phyloP scores from a whole-genome alignment of 2,329 filamentous ascomycete species.

The Epichloe aotearoae region DNA sequence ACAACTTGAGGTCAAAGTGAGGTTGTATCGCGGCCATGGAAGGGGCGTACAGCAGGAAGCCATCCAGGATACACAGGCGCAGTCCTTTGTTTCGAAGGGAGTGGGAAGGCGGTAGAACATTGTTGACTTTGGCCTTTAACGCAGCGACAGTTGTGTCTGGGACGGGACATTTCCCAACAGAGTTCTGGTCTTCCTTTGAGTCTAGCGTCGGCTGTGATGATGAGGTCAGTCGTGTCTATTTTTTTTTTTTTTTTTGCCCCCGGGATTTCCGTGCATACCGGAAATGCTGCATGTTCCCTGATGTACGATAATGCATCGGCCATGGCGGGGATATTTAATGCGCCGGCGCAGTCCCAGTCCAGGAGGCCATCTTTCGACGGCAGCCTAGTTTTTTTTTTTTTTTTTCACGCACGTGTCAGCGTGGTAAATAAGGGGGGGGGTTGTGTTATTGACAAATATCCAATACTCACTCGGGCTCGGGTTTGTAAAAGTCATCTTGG shows the following conservation, averaged over 20 bases:
- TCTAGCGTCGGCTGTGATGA: conserved; percentile 16
- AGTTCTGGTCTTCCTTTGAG: conserved; percentile 46
- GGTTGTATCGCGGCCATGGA: conserved; percentile 40
- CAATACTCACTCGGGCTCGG: conserved; percentile 52
- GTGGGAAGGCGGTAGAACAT: conserved; percentile 31
- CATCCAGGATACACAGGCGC: conserved; percentile 65
- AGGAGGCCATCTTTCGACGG: conserved; percentile 47
- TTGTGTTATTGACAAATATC: not conserved
- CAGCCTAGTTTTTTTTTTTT: conserved; percentile 25
- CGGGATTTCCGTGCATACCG: conserved; percentile 33
- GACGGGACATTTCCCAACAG: conserved; percentile 41
- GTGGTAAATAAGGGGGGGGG: not conserved
- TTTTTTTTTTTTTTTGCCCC: not conserved
- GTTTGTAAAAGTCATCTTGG: conserved; percentile 89
- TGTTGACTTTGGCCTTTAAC: conserved; percentile 32
- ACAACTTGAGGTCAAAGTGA: conserved; percentile 62
- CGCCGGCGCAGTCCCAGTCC: conserved; percentile 85
- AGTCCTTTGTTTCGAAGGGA: conserved; percentile 19
- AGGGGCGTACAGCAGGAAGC: conserved; percentile 68
- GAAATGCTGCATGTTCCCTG: conserved; percentile 50
- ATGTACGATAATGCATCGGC: conserved; percentile 56
- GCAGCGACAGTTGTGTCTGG: conserved; percentile 30
- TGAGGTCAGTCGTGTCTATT: not conserved
- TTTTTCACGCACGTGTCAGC: not conserved
- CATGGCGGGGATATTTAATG: conserved; percentile 61